Conservation (phyloP, 2,329 filamentous ascomycete species). For the Chaetomium strumarium region DNA sequence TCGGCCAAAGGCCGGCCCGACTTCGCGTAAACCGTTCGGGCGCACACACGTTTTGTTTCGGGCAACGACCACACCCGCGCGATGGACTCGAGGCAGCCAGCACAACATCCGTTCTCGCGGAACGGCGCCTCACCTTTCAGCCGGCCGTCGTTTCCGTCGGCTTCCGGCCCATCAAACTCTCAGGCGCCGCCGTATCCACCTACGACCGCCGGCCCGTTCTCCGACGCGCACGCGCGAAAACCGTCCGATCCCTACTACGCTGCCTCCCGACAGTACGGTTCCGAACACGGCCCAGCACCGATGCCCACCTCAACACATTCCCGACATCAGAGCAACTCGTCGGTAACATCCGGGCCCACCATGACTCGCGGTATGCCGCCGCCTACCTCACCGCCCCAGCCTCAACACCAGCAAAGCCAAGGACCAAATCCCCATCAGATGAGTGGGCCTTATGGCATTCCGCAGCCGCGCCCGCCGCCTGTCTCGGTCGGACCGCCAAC, state of each 20-base stretch:
- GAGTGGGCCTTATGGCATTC: constrained; percentile 38
- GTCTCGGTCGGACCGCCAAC: constrained; percentile 39
- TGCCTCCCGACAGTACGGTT: constrained; percentile 32
- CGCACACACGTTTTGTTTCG: constrained; percentile 12
- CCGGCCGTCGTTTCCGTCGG: constrained; percentile 26
- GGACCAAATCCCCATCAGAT: constrained; percentile 28
- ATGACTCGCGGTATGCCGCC: constrained; percentile 43
- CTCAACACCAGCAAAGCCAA: constrained; percentile 20
- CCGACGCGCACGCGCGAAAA: constrained; percentile 32
- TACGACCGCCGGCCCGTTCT: constrained; percentile 25
- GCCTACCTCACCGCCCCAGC: constrained; percentile 38
- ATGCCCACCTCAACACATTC: constrained; percentile 32
- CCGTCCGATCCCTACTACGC: constrained; percentile 39
- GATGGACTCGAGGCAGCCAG: constrained; percentile 34
- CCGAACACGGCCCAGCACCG: constrained; percentile 27
- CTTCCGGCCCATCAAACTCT: constrained; percentile 15
- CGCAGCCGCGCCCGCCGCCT: constrained; percentile 41
- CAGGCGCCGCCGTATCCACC: constrained; percentile 17
- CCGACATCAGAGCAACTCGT: constrained; percentile 41
- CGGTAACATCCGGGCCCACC: constrained; percentile 34
- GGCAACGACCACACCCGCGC: neutral
- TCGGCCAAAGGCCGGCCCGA: no score
- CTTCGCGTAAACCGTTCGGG: neutral
- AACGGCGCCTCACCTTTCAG: constrained; percentile 32
- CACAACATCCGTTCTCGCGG: constrained; percentile 31